Conservation (phyloP, 148 eudicot species). For the Vaccinium darrowii region DNA sequence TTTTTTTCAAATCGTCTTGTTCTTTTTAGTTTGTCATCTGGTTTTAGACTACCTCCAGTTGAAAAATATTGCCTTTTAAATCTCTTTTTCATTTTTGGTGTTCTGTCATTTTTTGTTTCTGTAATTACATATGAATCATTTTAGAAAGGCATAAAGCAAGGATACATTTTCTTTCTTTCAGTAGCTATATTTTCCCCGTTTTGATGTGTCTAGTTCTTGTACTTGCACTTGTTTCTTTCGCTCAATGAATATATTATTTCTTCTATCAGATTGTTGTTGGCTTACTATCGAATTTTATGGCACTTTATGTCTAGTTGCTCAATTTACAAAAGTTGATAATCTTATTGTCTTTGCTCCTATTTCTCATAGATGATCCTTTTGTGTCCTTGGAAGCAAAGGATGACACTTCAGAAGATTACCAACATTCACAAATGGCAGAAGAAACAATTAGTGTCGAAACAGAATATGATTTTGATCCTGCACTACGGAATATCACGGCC, state of each 20-base stretch:
- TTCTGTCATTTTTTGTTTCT: neutral
- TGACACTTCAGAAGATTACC: constrained; percentile 17
- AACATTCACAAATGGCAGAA: constrained; percentile 21
- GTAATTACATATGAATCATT: neutral
- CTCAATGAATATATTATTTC: neutral
- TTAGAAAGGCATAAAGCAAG: neutral
- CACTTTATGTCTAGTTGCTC: constrained; percentile 5
- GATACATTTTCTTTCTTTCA: neutral
- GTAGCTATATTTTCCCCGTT: neutral
- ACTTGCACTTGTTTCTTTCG: neutral
- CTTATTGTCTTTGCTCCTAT: constrained; percentile 16
- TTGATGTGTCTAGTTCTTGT: neutral
- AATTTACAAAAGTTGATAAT: neutral
- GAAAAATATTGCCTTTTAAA: neutral
- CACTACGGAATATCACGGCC: constrained; percentile 18
- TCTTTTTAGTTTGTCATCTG: neutral
- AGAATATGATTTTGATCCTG: constrained; percentile 8
- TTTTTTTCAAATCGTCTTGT: no score
- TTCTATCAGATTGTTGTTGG: neutral
- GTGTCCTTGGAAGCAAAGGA: constrained; percentile 26
- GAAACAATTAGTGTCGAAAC: constrained; percentile 28
- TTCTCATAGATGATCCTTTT: constrained; percentile 23
- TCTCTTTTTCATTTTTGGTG: neutral
- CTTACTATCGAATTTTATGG: neutral
- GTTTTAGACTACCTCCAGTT: neutral